Conservation (phyloP, 768 basidiomycete species). For the Boletus vinaceobasis region DNA sequence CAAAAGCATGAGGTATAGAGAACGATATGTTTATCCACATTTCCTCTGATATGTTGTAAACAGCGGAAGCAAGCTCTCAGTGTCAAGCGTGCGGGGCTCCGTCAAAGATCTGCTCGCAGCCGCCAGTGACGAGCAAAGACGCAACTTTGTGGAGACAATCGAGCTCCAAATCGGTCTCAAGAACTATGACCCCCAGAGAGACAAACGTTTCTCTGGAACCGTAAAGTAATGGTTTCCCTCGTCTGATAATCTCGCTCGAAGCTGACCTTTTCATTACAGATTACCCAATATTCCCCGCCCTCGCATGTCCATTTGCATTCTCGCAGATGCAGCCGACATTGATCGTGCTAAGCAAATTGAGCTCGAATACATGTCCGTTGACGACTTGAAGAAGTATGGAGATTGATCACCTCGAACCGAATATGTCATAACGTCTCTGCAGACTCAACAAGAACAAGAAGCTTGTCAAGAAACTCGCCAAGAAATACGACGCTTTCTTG, state of each 20-base stretch:
- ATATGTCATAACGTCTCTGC: not conserved
- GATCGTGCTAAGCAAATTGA: constrained; percentile 98
- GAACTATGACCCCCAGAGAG: constrained; percentile 99
- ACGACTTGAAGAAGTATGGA: constrained; percentile 95
- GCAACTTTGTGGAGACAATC: constrained; percentile 94
- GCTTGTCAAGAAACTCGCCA: constrained; percentile 99
- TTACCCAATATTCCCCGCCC: constrained; percentile 97
- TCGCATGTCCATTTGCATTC: constrained; percentile 99
- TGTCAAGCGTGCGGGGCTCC: constrained; percentile 99
- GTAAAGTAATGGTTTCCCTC: constrained; percentile 65
- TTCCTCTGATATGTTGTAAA: not conserved
- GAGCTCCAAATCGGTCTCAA: constrained; percentile 96
- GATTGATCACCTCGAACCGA: not conserved
- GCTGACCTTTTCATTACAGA: constrained; percentile 39
- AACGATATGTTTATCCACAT: not conserved
- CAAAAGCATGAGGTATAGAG: constrained; percentile 31
- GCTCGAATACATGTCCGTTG: constrained; percentile 98
- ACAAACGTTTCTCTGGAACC: constrained; percentile 99
- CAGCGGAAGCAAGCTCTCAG: constrained; percentile 81
- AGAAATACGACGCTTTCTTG: constrained; percentile 99
- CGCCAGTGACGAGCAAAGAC: constrained; percentile 82
- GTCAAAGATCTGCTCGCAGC: constrained; percentile 86
- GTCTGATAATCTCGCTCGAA: not conserved
- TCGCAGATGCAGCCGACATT: constrained; percentile 98
- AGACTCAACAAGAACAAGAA: constrained; percentile 99